phyloP scores from a whole-genome alignment of 768 basidiomycete species.

The Agrocybe praecox region DNA sequence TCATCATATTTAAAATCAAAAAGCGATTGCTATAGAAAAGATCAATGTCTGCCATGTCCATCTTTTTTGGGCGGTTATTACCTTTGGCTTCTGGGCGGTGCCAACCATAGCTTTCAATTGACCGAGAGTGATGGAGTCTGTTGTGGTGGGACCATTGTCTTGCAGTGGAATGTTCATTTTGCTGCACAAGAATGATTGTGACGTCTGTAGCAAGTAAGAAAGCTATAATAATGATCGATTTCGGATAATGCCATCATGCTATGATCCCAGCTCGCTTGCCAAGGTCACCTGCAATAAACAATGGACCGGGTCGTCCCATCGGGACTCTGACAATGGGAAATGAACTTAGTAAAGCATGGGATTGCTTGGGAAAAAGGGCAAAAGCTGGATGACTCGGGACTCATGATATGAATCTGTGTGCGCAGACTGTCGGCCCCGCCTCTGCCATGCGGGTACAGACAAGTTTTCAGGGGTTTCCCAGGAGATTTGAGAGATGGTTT shows the following conservation, averaged over 20 bases:
- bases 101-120: conserved; percentile 77
- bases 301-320: background rate
- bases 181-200: background rate
- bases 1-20: conserved; percentile 96
- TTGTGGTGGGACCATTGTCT: conserved; percentile 24
- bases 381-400: too few species aligned
- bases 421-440: background rate
- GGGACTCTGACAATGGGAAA: background rate
- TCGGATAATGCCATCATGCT: background rate
- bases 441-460: too few species aligned
- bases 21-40: conserved; percentile 64
- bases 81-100: conserved; percentile 77
- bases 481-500: conserved; percentile 1
- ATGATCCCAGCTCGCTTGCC: background rate
- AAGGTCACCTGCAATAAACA: background rate
- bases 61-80: conserved; percentile 21
- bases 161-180: conserved; percentile 19
- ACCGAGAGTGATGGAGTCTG: conserved; percentile 74
- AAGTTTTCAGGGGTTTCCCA: background rate
- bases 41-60: background rate
- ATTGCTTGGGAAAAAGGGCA: too few species aligned
- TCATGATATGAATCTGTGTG: background rate
- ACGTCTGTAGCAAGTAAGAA: background rate
- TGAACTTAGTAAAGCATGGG: too few species aligned
- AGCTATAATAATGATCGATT: background rate